Conservation (phyloP, 768 basidiomycete genomes). For the Lactarius akahatsu region DNA sequence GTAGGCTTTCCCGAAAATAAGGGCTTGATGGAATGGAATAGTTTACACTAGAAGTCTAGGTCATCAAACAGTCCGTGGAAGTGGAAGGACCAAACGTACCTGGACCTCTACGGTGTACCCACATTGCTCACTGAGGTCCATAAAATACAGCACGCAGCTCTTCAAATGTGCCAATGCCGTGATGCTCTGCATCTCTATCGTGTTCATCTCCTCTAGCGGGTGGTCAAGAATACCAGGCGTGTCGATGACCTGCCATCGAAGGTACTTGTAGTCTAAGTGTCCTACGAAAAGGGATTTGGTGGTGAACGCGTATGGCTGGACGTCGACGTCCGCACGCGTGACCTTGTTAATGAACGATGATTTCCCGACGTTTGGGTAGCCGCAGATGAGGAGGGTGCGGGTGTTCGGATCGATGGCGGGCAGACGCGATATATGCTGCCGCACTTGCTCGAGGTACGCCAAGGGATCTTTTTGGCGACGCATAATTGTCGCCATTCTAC, state of each 20-base stretch:
- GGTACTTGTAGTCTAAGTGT: conserved; percentile 97
- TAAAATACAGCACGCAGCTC: conserved; percentile 93
- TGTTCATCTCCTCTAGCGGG: conserved; percentile 99
- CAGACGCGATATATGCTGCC: conserved; percentile 98
- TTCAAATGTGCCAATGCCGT: conserved; percentile 96
- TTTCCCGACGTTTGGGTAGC: conserved; percentile 99
- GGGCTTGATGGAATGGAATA: conserved; percentile 99
- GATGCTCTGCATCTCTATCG: conserved; percentile 99
- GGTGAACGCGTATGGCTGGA: conserved; percentile 99
- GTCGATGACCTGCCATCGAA: conserved; percentile 99
- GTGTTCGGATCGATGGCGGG: conserved; percentile 98
- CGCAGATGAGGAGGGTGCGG: conserved; percentile 94
- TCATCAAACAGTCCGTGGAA: conserved; percentile 6
- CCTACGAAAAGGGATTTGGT: conserved; percentile 99
- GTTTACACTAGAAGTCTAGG: conserved; percentile 68
- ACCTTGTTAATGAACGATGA: conserved; percentile 99
- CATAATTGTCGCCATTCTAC: conserved; percentile 98
- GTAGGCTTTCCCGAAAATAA: conserved; percentile 93
- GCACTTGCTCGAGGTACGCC: conserved; percentile 97
- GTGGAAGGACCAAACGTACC: conserved; percentile 44
- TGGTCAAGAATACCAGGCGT: conserved; percentile 98
- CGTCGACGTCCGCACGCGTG: conserved; percentile 98
- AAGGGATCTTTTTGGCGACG: conserved; percentile 96
- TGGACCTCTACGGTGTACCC: conserved; percentile 97
- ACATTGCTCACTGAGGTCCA: conserved; percentile 98